Percentiles rank a stretch among this genome's conserved stretches.
These are phyloP conservation scores for Carnegiea gigantea DNA, from an alignment of 179 eudicot genomes.

Conservation along the genomic window DNA sequence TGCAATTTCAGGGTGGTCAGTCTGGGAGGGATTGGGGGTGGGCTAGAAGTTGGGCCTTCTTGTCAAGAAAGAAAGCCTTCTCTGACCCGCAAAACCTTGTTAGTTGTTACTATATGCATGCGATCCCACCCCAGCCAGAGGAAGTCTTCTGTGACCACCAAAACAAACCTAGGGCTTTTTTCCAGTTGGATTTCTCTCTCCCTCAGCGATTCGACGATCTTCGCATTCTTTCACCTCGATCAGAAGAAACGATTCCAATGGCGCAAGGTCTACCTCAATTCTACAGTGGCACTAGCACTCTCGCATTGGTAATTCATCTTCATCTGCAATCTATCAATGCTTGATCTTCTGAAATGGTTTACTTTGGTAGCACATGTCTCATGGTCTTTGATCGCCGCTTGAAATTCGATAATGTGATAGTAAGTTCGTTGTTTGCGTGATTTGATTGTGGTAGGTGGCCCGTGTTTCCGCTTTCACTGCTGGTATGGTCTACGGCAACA, in stretches of 20 bases:
- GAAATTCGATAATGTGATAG: neutral
- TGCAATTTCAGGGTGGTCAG: too few species aligned
- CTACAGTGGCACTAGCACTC: slow-evolving; percentile 35
- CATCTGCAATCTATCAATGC: neutral
- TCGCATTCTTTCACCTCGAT: slow-evolving; percentile 18
- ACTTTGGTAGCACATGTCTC: neutral
- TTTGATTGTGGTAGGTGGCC: slow-evolving; percentile 49
- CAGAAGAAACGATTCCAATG: slow-evolving; percentile 23
- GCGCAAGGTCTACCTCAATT: slow-evolving; percentile 30
- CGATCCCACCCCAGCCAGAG: neutral
- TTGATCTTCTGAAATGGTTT: neutral
- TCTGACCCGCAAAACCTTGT: neutral
- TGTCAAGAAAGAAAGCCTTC: neutral
- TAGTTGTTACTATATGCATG: too few species aligned
- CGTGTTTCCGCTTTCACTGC: slow-evolving; percentile 68
- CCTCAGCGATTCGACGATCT: slow-evolving; percentile 9
- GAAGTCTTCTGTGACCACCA: neutral
- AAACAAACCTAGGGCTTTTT: slow-evolving; percentile 9
- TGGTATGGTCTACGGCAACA: slow-evolving; percentile 69
- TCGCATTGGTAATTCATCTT: slow-evolving; percentile 31
- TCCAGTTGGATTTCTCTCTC: neutral
- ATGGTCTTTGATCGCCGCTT: neutral
- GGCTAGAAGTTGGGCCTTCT: too few species aligned
- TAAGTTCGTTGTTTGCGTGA: neutral
- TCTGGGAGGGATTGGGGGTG: too few species aligned